Conservation (phyloP, 139 green algal species). For the Haematococcus sp. region DNA sequence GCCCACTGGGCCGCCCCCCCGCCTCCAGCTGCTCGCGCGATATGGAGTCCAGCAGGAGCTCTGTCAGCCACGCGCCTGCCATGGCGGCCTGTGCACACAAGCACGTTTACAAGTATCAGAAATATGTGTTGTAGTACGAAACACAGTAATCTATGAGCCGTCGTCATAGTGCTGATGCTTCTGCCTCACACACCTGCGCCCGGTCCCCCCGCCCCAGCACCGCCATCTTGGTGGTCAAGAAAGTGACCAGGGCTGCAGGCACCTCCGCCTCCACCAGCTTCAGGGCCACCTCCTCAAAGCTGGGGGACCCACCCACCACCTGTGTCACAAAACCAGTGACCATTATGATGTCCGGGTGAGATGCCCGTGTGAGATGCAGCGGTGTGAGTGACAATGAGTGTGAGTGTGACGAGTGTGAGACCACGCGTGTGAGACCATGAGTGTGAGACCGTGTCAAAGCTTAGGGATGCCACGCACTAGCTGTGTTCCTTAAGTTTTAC, state of each 20-base stretch:
- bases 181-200: constrained; percentile 11
- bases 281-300: constrained; percentile 89
- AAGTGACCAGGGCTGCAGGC: constrained; percentile 24
- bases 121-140: no score
- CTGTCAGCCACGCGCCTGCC: constrained; percentile 86
- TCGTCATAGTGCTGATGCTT: no score
- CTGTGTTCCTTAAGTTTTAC: no score
- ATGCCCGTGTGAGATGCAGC: no score
- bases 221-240: constrained; percentile 46
- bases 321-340: constrained; percentile 7
- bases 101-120: background rate
- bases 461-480: no score
- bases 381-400: no score
- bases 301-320: constrained; percentile 45
- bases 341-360: no score
- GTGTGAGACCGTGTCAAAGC: no score
- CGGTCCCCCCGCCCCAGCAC: constrained; percentile 33
- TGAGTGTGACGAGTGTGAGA: no score
- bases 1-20: constrained; percentile 1
- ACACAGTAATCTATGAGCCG: no score
- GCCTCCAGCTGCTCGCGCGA: constrained; percentile 8
- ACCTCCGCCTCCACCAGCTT: constrained; percentile 62
- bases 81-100: constrained; percentile 19
- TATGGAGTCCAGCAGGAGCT: constrained; percentile 89
- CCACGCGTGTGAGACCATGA: no score